phyloP scores from a whole-genome alignment of 768 basidiomycete genomes.

The Lactifluus volemus region DNA sequence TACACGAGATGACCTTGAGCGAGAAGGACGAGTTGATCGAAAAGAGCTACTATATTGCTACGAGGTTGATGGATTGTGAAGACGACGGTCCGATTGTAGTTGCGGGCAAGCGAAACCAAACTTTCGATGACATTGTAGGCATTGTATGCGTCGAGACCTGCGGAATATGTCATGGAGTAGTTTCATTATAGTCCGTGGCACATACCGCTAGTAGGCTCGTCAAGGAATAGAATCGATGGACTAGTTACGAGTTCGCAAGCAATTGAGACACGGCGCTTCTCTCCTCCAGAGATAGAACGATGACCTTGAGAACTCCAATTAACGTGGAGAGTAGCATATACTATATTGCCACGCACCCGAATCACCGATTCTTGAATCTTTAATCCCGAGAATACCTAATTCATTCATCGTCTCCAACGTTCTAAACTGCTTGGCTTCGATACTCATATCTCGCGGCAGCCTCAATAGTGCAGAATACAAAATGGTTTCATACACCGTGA shows the following conservation, averaged over 20 bases:
- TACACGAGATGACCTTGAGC: conserved; percentile 81
- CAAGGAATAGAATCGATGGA: conserved; percentile 91
- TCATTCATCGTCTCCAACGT: conserved; percentile 96
- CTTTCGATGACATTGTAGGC: conserved; percentile 92
- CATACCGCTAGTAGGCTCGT: conserved; percentile 93
- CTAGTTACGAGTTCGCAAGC: conserved; percentile 98
- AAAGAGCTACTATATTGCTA: conserved; percentile 93
- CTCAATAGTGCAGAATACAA: conserved; percentile 87
- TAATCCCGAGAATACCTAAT: conserved; percentile 85
- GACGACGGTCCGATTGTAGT: conserved; percentile 90
- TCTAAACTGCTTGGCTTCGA: conserved; percentile 89
- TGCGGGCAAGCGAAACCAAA: conserved; percentile 72
- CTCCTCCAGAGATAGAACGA: conserved; percentile 92
- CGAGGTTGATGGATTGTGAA: conserved; percentile 99
- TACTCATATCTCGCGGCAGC: conserved; percentile 90
- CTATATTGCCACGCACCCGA: conserved; percentile 43
- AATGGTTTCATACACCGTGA: conserved; percentile 98
- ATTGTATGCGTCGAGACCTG: conserved; percentile 91
- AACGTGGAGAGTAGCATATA: background rate
- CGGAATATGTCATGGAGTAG: background rate
- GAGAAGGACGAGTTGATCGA: conserved; percentile 84
- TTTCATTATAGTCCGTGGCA: background rate
- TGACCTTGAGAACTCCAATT: conserved; percentile 41
- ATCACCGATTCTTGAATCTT: conserved; percentile 83
- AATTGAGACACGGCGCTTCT: conserved; percentile 94